Evolutionary conservation across 495 filamentous ascomycete genomes (phyloP).

Genomic region (Aspergillus baeticus): DNA sequence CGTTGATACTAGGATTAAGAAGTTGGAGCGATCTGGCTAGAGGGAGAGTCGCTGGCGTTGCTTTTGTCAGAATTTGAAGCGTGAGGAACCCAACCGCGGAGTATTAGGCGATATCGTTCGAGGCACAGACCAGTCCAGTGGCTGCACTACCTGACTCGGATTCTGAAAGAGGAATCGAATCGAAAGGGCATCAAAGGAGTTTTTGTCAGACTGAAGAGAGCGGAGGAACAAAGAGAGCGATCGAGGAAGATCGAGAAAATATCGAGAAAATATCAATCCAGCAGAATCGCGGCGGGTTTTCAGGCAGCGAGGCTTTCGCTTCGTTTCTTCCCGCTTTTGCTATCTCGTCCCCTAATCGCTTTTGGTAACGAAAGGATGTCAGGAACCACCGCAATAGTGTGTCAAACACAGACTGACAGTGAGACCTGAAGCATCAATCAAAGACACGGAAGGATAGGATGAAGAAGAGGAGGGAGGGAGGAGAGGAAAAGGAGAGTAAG

Average conservation of each 20-base stretch:
- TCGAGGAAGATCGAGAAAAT: conserved; percentile 13
- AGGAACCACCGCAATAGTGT: conserved; percentile 43
- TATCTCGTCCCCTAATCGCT: conserved; percentile 14
- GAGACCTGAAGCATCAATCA: conserved; percentile 27
- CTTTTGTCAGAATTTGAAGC: conserved; percentile 13
- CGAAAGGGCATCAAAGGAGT: conserved; percentile 26
- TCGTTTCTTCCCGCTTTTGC: conserved; percentile 1
- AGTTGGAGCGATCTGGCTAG: conserved; percentile 25
- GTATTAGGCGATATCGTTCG: conserved; percentile 34
- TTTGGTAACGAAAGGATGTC: conserved; percentile 42
- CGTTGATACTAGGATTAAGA: conserved; percentile 16
- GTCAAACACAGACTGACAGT: conserved; percentile 49
- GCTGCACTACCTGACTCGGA: conserved; percentile 40
- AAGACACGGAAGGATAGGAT: conserved; percentile 22
- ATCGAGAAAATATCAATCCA: conserved; percentile 9
- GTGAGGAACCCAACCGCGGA: conserved; percentile 17
- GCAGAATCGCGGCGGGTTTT: conserved; percentile 13
- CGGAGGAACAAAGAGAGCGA: conserved; percentile 6
- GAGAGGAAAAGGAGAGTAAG: conserved; percentile 4
- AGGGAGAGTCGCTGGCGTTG: conserved; percentile 11
- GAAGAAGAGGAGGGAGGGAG: conserved; percentile 23
- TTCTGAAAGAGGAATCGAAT: conserved; percentile 23
- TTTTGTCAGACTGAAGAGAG: conserved; percentile 6
- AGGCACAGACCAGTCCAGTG: conserved; percentile 53
- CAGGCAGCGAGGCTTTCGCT: conserved; percentile 17